phyloP scores from a whole-genome alignment of 345 rosid genomes.

The Anacardium occidentale region DNA sequence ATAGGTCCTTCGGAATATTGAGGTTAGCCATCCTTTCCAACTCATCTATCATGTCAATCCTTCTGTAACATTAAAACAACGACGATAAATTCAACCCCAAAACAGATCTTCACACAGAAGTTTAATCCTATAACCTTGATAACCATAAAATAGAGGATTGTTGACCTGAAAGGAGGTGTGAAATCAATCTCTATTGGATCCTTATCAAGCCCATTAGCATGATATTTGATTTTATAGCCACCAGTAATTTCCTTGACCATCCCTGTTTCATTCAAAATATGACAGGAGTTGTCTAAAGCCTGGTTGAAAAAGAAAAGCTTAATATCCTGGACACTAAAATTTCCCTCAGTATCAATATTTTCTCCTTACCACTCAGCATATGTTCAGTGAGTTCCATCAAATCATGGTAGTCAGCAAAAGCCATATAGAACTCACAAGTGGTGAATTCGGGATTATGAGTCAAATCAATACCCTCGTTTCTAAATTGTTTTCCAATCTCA shows the following conservation, averaged over 20 bases:
- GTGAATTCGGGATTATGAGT: constrained; percentile 99
- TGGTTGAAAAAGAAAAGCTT: not conserved
- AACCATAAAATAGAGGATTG: not conserved
- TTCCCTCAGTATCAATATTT: not conserved
- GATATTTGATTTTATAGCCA: constrained; percentile 83
- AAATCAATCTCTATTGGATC: constrained; percentile 95
- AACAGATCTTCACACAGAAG: not conserved
- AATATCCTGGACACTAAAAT: not conserved
- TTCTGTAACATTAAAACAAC: constrained; percentile 38
- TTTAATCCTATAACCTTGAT: not conserved
- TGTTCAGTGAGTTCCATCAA: constrained; percentile 85
- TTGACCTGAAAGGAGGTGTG: constrained; percentile 93
- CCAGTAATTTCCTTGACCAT: constrained; percentile 92
- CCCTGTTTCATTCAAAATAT: constrained; percentile 39
- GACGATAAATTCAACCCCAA: not conserved
- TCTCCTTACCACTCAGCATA: constrained; percentile 73
- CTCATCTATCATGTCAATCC: constrained; percentile 88
- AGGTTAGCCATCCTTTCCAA: constrained; percentile 89
- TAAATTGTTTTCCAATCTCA: constrained; percentile 96
- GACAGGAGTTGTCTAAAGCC: not conserved
- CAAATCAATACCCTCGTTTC: constrained; percentile 97
- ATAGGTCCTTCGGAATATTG: constrained; percentile 77
- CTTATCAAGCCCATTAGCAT: constrained; percentile 76
- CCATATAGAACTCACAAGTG: constrained; percentile 98
- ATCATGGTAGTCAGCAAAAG: constrained; percentile 93